Evolutionary conservation across 1,284 basidiomycete genomes (phyloP), one percentile per base, ranked within the genome.

Genomic region (Austroboletus novae-zelandiae): DNA sequence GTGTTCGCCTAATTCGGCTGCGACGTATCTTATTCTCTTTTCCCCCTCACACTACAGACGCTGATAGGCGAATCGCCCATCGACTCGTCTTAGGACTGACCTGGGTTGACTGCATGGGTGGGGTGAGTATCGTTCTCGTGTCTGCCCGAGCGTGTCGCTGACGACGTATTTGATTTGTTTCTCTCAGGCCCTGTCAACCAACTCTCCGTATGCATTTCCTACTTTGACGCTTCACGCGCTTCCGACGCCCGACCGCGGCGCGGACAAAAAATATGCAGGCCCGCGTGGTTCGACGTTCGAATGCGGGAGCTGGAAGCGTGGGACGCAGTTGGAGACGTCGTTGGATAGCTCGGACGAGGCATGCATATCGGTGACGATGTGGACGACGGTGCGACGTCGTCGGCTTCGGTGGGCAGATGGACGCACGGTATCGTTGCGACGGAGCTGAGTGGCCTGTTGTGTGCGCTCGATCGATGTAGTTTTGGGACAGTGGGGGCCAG

Each of bases 41-140:
- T 41, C 4, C n/a, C 29, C 23, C 14, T 45, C 9, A 2, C 18
- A n/a, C 5, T 37, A 34, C 61, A 94, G 91, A 65, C 65, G 11
- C 71, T 97, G 4, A 92, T 92, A 61, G 81, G 88, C 0, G 89
- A 94, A 56, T 88, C 93, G 0, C 94, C 95, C 0, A 87, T 99
- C 40, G 95, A 98, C 66, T 83, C 91, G 0, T 90, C 90, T 1
- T 75, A 30, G 84, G 83, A 64, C 70, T 98, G 48, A 95, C 93
- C 58, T 83, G 80, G 71, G 78, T 88, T 1, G 95, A 98, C 64
- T 76, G 82, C 0, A 85, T 85, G 66, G 80, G 82, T 5, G 84
- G 89, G 35, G 89, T 90, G 65, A 57, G 89, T 72, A 48, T 57
- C 17, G 6, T 5, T 17, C 18, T 35, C 34, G 8, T 11, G 9